phyloP scores from a whole-genome alignment of 164 flowering plant species.

The Aristolochia californica region DNA sequence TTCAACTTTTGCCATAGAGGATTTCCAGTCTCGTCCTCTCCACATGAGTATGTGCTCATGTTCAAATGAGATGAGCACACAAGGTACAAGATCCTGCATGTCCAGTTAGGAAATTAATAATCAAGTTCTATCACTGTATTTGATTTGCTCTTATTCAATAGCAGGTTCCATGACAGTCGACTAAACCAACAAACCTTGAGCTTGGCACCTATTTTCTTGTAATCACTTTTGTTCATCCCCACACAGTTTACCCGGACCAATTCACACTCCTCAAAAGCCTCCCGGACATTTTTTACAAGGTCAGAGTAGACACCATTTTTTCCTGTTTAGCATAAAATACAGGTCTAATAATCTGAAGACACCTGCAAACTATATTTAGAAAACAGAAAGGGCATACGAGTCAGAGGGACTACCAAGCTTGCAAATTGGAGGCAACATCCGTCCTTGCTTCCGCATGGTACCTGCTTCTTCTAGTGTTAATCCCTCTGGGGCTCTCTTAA shows the following conservation, averaged over 20 bases:
- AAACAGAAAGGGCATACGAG: background rate
- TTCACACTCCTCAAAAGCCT: constrained; percentile 95
- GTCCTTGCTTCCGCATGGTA: constrained; percentile 72
- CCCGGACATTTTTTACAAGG: constrained; percentile 55
- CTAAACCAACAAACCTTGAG: constrained; percentile 40
- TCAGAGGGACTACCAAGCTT: constrained; percentile 50
- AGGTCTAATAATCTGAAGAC: background rate
- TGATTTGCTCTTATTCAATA: too few species aligned
- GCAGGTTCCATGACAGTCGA: too few species aligned
- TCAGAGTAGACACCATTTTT: constrained; percentile 74
- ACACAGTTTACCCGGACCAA: constrained; percentile 69
- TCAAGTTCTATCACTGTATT: background rate
- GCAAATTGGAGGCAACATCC: constrained; percentile 62
- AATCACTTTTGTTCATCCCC: constrained; percentile 77
- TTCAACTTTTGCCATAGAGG: constrained; percentile 28
- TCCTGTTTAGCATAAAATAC: constrained; percentile 13
- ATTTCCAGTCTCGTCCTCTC: constrained; percentile 83
- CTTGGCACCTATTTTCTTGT: constrained; percentile 74
- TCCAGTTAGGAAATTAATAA: background rate
- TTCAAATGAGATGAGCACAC: constrained; percentile 77
- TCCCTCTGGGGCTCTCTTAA: constrained; percentile 62
- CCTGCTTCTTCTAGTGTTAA: constrained; percentile 63
- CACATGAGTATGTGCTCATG: constrained; percentile 76
- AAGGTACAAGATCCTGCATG: constrained; percentile 85
- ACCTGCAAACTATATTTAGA: background rate